Evolutionary conservation across 495 filamentous ascomycete genomes (phyloP), one percentile per base, ranked within the genome.

Genomic region (Rhizodiscina lignyota): DNA sequence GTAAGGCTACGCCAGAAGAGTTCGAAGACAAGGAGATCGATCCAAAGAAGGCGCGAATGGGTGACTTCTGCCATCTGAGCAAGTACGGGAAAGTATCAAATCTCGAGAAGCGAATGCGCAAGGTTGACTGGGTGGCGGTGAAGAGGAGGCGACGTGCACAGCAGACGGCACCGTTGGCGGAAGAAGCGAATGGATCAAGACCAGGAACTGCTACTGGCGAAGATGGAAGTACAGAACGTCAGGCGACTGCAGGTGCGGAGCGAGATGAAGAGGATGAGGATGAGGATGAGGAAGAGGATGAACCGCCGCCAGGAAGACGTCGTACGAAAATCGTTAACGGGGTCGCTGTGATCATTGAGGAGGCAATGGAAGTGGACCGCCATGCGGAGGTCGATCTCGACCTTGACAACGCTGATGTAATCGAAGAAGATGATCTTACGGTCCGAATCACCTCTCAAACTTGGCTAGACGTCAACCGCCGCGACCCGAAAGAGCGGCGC

Each of bases 381-480:
- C 80, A 85, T 39, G 76, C 78, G 16, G 66, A 69, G 28, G 78
- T 75, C 15, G 41, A 13, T 63, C 60, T 58, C n/a, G 61, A 61
- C 18, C 61, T 64, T 18, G 64, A 63, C n/a, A 58, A 52, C 0
- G 62, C 77, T 18, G 74, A 82, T 34, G 68, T 74, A 28, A 61
- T 83, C 4, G 77, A 81, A 45, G 91, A 94, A 50, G 82, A 81
- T 51, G 80, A 86, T 18, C 72, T 93, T 40, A 86, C 83, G 1
- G 66, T 72, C 12, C 67, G 77, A 39, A 65, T 83, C 43, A 97
- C 79, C 21, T 72, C 77, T 11, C 61, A 66, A 10, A 80, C 77
- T 10, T 86, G 70, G 48, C 63, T 81, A 23, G 83, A 80, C 15
- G 32, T 36, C 8, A 43, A 47, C 24, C 48, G 52, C 21, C 41